Percentiles rank a stretch among this genome's conserved stretches.
These are phyloP conservation scores for Talaromyces sp. DNA, from an alignment of 2,329 filamentous ascomycete species.

Conservation along the genomic window DNA sequence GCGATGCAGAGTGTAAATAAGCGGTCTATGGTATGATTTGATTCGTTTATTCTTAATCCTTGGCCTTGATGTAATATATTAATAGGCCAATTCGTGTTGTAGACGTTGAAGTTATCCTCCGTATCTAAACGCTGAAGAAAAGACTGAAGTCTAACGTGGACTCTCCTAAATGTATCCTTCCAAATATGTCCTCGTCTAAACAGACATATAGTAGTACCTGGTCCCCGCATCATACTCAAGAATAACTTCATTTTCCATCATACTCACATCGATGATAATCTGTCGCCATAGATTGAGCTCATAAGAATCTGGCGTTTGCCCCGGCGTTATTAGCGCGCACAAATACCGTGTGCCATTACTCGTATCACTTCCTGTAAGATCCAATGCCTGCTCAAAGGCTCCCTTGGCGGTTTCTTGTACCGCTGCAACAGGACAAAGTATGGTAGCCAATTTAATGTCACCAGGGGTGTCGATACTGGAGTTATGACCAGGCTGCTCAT, in stretches of 20 bases:
- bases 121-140: neutral
- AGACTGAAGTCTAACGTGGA: no score
- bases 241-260: slow-evolving; percentile 41
- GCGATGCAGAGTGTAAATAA: no score
- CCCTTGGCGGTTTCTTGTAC: neutral
- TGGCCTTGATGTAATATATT: no score
- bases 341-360: slow-evolving; percentile 21
- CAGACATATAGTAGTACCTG: slow-evolving; percentile 37
- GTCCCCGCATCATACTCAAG: slow-evolving; percentile 42
- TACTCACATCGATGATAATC: slow-evolving; percentile 25
- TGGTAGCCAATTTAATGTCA: neutral
- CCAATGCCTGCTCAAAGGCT: neutral
- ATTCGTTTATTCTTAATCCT: neutral
- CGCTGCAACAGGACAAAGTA: neutral
- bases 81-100: neutral
- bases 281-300: slow-evolving; percentile 40
- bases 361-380: neutral
- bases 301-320: slow-evolving; percentile 33
- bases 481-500: neutral
- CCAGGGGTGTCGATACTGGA: neutral
- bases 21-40: neutral
- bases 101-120: neutral
- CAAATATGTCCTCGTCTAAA: neutral
- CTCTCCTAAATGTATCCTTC: no score
- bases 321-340: slow-evolving; percentile 35